Evolutionary conservation across 148 eudicot genomes (phyloP), one percentile per base, ranked within the genome.

Genomic region (Silene latifolia): DNA sequence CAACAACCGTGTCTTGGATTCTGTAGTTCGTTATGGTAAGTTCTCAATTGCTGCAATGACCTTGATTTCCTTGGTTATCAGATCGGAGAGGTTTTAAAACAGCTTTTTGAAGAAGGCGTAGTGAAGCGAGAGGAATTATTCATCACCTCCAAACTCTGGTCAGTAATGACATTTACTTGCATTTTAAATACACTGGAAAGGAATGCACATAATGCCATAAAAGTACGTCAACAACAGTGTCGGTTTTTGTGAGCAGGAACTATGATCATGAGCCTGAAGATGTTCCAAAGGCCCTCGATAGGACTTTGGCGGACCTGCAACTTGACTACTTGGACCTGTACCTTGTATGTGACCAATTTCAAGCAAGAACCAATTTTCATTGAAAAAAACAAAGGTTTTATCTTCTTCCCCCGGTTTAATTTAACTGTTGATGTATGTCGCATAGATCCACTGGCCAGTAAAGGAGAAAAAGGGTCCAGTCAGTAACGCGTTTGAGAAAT

Each of bases 141-240:
- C 74, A 85, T 89, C 77, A 87, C 92, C 29, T 89, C 88, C 27
- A 89, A 87, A 68, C 83, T 89, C 74, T 83, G 88, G 92, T 89
- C 58, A 35, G 80, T 78, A 62, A 39, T 39, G 0, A 39, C 2
- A 39, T 39, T 39, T 39, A 39, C 44, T 35, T 35, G 39, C 39
- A 35, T 5, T n/a, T n/a, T n/a, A n/a, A n/a, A 35, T 35, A 35
- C 0, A 35, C 4, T 35, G 3, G 44, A 39, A 39, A 7, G 44
- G 3, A 39, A 39, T 39, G 44, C 44, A 6, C 8, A 39, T 39
- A 39, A 39, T 39, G 44, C 44, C 44, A 39, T 39, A 4, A 39
- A 39, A 39, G 8, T 39, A 39, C 44, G 8, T 39, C 8, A 39
- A 56, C 9, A 5, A 65, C 69, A n/a, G 64, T 73, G 19, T 51